Conservation (phyloP, 352 stramenopile species). For the Phytopythium montanum region DNA sequence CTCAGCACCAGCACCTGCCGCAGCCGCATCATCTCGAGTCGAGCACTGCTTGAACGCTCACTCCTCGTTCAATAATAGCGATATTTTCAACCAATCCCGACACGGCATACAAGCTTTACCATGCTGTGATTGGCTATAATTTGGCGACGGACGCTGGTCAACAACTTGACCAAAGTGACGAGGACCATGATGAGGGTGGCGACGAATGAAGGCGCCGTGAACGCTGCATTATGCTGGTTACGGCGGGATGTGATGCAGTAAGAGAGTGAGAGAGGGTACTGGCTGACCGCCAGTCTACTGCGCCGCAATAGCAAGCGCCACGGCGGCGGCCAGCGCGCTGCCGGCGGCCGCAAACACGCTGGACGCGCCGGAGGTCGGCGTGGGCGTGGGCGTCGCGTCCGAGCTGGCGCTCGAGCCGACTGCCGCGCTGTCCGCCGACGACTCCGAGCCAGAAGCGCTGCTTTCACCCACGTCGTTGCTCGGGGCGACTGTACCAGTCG, state of each 20-base stretch:
- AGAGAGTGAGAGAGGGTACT: not conserved
- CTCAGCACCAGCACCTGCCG: constrained; percentile 84
- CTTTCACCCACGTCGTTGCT: constrained; percentile 1
- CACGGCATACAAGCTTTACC: too few species aligned
- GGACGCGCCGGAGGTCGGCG: not conserved
- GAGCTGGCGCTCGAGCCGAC: not conserved
- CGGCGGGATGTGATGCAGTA: not conserved
- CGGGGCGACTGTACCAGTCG: not conserved
- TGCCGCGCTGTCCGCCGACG: not conserved
- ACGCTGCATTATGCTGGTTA: not conserved
- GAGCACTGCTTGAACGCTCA: too few species aligned
- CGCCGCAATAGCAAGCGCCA: not conserved
- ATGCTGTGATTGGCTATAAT: too few species aligned
- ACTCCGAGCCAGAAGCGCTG: not conserved
- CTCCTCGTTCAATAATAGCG: too few species aligned
- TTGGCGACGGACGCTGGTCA: too few species aligned
- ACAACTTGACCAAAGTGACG: not conserved
- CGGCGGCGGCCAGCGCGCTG: not conserved
- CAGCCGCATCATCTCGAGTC: constrained; percentile 42
- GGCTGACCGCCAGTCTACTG: not conserved
- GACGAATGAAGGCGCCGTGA: too few species aligned
- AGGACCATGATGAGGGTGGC: too few species aligned
- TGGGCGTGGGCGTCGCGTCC: not conserved
- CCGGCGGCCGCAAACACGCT: not conserved
- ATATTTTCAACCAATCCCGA: too few species aligned